These are phyloP conservation scores for Crataegus laevigata DNA, from an alignment of 306 rosid species.

Conservation along the genomic window DNA sequence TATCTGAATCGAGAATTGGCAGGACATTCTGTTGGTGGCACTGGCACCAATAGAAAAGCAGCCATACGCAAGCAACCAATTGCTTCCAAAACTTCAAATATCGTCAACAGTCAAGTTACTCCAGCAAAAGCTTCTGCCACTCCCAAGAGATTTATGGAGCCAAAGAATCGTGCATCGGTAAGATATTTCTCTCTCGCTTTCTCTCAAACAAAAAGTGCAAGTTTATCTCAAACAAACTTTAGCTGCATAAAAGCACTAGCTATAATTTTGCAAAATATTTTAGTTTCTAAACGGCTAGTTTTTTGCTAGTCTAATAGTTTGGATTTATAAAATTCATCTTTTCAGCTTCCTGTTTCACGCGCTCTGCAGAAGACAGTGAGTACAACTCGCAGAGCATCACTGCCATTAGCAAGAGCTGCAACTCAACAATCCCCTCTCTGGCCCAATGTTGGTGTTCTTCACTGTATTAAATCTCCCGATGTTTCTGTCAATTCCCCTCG, in stretches of 20 bases:
- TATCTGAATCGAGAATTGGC: constrained; percentile 38
- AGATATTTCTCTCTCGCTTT: constrained; percentile 19
- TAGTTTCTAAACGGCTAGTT: neutral
- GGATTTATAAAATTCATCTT: constrained; percentile 16
- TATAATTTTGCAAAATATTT: neutral
- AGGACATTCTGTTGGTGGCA: constrained; percentile 35
- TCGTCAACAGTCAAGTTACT: constrained; percentile 28
- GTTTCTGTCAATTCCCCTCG: constrained; percentile 94
- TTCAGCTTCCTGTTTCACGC: constrained; percentile 49
- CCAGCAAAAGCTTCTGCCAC: constrained; percentile 41
- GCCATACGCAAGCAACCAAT: constrained; percentile 40
- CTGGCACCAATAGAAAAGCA: constrained; percentile 33
- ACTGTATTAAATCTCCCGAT: constrained; percentile 59
- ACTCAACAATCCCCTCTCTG: constrained; percentile 34
- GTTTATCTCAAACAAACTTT: neutral
- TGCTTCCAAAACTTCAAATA: constrained; percentile 42
- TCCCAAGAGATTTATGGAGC: constrained; percentile 44
- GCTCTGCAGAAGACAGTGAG: constrained; percentile 31
- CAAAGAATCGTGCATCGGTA: constrained; percentile 47
- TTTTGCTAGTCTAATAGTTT: constrained; percentile 11
- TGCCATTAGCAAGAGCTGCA: constrained; percentile 53
- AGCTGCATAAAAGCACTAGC: neutral
- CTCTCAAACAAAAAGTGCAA: neutral
- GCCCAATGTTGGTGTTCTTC: constrained; percentile 37
- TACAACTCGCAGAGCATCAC: constrained; percentile 68